A percentile compares a stretch with the other conserved stretches of the same genome.
Conservation (phyloP, 2,329 filamentous ascomycete species). For the Calonectria naviculata region DNA sequence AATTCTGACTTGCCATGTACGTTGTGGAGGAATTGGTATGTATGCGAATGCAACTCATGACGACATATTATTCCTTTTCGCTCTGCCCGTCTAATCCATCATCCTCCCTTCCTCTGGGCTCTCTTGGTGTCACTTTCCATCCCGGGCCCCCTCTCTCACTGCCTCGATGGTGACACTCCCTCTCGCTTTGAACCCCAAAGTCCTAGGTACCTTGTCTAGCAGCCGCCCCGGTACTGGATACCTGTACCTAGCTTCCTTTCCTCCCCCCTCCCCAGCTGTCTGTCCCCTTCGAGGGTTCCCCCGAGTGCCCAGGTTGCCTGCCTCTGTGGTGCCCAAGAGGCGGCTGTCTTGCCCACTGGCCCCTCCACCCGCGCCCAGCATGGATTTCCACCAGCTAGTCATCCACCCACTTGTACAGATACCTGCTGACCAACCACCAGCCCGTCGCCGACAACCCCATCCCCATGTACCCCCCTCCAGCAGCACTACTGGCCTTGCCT, state of each 20-base stretch:
- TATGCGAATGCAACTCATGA: background rate
- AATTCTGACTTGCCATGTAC: background rate
- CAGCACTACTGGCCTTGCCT: constrained; percentile 5
- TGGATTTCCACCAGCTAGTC: constrained; percentile 11
- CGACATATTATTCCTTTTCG: background rate
- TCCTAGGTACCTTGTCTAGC: constrained; percentile 16
- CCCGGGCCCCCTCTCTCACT: background rate
- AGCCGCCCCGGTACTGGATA: constrained; percentile 14
- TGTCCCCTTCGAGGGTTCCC: constrained; percentile 4
- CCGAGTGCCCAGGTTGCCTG: constrained; percentile 5
- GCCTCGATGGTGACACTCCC: constrained; percentile 16
- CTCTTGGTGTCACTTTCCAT: constrained; percentile 6
- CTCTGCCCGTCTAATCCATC: background rate
- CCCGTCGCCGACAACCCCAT: constrained; percentile 1
- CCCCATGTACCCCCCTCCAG: constrained; percentile 9
- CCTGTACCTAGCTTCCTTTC: constrained; percentile 9
- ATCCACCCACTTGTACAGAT: constrained; percentile 8
- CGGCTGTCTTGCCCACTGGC: constrained; percentile 18
- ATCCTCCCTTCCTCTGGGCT: background rate
- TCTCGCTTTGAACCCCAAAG: constrained; percentile 15
- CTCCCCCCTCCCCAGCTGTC: constrained; percentile 1
- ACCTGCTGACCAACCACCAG: background rate
- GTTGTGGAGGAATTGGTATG: background rate
- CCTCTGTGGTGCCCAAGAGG: constrained; percentile 11
- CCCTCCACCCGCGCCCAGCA: constrained; percentile 16